Conservation (phyloP, 768 basidiomycete genomes). For the Gymnopilus dilepis region DNA sequence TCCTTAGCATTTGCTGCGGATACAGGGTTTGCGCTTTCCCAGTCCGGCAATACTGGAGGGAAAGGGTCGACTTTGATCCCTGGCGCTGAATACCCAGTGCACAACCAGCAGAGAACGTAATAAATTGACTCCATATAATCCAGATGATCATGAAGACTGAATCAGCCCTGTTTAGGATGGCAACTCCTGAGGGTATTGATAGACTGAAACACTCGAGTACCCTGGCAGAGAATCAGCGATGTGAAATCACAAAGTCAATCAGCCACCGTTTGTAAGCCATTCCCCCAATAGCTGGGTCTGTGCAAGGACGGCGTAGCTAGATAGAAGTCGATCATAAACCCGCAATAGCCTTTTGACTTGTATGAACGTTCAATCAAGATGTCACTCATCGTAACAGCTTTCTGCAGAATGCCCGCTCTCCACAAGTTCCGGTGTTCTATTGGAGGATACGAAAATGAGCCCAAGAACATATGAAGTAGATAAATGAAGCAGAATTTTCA, state of each 20-base stretch:
- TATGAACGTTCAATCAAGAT: constrained; percentile 15
- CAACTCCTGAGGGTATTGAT: constrained; percentile 5
- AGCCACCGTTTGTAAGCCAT: background rate
- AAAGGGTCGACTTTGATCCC: background rate
- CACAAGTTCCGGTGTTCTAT: constrained; percentile 24
- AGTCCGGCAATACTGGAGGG: background rate
- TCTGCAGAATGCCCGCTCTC: constrained; percentile 24
- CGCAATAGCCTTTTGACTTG: constrained; percentile 4
- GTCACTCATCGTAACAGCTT: constrained; percentile 29
- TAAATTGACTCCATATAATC: constrained; percentile 23
- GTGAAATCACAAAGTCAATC: background rate
- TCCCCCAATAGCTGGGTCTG: background rate
- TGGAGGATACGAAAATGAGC: background rate
- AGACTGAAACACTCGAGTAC: constrained; percentile 19
- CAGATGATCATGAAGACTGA: constrained; percentile 7
- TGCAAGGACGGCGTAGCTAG: background rate
- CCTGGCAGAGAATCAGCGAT: background rate
- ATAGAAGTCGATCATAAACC: constrained; percentile 20
- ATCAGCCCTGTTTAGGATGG: background rate
- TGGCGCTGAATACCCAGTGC: background rate
- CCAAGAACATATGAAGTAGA: no score
- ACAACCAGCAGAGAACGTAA: constrained; percentile 19
- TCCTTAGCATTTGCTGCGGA: background rate
- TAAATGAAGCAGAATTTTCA: no score
- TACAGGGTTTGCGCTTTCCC: background rate